phyloP scores from a whole-genome alignment of 2,329 filamentous ascomycete species.

The Ceratocystis albifundus region DNA sequence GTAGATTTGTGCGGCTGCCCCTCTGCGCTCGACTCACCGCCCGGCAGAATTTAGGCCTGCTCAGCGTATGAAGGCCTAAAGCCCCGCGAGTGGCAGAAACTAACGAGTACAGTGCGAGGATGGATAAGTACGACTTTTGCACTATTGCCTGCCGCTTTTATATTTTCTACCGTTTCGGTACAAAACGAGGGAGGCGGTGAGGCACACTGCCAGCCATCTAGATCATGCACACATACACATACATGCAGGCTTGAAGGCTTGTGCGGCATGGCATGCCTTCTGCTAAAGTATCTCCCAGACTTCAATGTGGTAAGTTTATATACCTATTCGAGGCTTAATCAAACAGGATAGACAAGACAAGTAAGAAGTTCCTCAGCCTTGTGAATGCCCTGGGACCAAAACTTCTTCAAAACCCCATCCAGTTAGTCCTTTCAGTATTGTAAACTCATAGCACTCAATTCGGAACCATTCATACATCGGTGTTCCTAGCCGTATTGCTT shows the following conservation, averaged over 20 bases:
- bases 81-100: slow-evolving; percentile 13
- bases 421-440: slow-evolving; percentile 53
- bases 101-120: slow-evolving; percentile 8
- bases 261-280: too few species aligned
- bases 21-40: slow-evolving; percentile 21
- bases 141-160: slow-evolving; percentile 5
- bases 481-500: slow-evolving; percentile 55
- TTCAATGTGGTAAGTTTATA: neutral
- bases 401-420: slow-evolving; percentile 38
- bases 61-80: neutral
- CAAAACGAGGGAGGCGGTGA: too few species aligned
- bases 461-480: slow-evolving; percentile 55
- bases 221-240: neutral
- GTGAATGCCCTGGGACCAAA: neutral
- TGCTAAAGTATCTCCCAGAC: neutral
- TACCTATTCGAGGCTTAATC: slow-evolving; percentile 9
- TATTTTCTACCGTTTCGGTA: too few species aligned
- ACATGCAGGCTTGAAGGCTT: too few species aligned
- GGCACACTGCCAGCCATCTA: neutral
- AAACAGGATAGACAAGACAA: too few species aligned
- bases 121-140: neutral
- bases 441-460: slow-evolving; percentile 59
- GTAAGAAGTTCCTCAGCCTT: neutral
- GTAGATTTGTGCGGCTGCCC: slow-evolving; percentile 22
- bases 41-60: slow-evolving; percentile 19